Base-by-base conservation (phyloP, 495 filamentous ascomycete genomes). In the Durotheca rogersii region DNA sequence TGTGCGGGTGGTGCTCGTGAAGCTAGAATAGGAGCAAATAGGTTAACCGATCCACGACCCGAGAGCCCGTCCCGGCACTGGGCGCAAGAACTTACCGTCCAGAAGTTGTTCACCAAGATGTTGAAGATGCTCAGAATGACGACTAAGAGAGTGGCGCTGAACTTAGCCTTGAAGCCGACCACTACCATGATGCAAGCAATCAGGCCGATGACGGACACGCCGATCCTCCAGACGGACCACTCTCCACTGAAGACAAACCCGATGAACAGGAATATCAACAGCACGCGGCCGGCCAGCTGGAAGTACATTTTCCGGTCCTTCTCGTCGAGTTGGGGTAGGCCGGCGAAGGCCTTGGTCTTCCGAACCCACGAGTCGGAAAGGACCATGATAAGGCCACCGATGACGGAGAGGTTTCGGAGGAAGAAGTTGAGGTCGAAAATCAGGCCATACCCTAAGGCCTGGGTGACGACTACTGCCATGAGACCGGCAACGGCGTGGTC, bases 281-380 rank as follows among this genome's bases (percentile, higher is more conserved):
- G 78, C n/a, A 98, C 87, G 53, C 93, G 83, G 17, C 93, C 93
- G 42, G 93, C 93, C 41, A 98, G 84, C 79, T 97, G 93, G 72
- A 98, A 91, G 77, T 98, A 98, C 89, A 96, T 96, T 80, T 97
- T 98, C 68, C 89, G 86, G 69, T 98, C 94, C 81, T 96, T 96
- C 79, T 98, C 93, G 60, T 96, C 92, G 16, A 97, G 78, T 72
- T 88, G 81, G 41, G 93, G 93, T 47, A 98, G 76, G 31, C 93
- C 93, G 18, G 93, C 93, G 33, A 95, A 95, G 9, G 91, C 90
- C 73, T 96, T 96, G 69, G 83, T 86, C 82, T 96, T 96, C 68
- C 92, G 86, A 62, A 96, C 89, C 91, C 91, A 97, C 38, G 87
- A 92, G 74, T 98, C 93, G 12, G 91, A 96, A 10, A 98, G 77